These are phyloP conservation scores for Starmerella vaccinii DNA, from an alignment of 805 yeast genomes.

Conservation along the genomic window DNA sequence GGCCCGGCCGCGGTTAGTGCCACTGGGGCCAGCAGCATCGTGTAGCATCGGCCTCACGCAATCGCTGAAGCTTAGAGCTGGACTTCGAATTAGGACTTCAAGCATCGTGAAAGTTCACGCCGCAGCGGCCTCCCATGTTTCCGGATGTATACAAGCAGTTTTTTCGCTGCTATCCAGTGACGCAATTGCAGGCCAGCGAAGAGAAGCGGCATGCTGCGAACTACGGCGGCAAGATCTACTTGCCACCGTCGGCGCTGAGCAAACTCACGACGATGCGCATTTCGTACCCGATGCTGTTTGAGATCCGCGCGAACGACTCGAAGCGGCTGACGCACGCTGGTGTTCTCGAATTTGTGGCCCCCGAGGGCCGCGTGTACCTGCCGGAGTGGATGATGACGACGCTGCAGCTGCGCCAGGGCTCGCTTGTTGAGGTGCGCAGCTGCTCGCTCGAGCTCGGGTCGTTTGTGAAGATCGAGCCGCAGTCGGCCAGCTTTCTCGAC, in stretches of 20 bases:
- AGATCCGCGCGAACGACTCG: constrained; percentile 40
- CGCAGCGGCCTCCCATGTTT: constrained; percentile 2
- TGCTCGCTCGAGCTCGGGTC: constrained; percentile 76
- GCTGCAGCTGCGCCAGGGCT: constrained; percentile 61
- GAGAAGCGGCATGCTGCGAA: constrained; percentile 55
- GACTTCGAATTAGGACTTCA: background rate
- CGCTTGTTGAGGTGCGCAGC: constrained; percentile 57
- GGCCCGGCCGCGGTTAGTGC: no score
- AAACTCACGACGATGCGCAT: constrained; percentile 81
- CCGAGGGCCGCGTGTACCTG: constrained; percentile 87
- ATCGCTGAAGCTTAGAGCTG: no score
- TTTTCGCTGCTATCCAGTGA: constrained; percentile 84
- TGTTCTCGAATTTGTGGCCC: constrained; percentile 91
- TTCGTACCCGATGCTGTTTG: constrained; percentile 92
- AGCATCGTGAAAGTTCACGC: background rate
- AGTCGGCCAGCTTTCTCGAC: constrained; percentile 82
- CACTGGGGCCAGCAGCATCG: background rate
- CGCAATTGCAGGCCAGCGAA: constrained; percentile 71
- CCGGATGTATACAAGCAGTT: constrained; percentile 59
- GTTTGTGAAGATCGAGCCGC: constrained; percentile 92
- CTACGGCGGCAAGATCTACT: constrained; percentile 88
- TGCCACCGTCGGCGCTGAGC: constrained; percentile 87
- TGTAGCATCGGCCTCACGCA: background rate
- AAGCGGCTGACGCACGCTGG: constrained; percentile 71
- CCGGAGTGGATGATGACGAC: constrained; percentile 97